phyloP scores from a whole-genome alignment of 768 basidiomycete genomes.

The Leccinum ochraceum region DNA sequence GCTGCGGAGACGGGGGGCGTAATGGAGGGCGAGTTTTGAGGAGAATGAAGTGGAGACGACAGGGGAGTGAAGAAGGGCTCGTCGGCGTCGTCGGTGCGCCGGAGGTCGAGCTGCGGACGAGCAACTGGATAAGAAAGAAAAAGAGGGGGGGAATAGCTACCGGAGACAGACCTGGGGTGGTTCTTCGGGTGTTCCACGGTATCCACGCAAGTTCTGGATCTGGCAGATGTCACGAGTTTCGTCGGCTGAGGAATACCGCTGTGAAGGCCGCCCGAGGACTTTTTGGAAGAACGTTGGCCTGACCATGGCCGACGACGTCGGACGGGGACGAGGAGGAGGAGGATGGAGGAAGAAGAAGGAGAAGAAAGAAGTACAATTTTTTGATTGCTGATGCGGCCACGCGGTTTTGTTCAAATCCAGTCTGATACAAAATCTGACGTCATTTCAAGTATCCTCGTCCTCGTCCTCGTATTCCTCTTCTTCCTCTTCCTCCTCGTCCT shows the following conservation, averaged over 20 bases:
- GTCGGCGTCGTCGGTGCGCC: conserved; percentile 33
- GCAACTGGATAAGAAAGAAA: conserved; percentile 8
- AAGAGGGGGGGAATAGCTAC: not conserved
- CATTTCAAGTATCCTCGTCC: conserved; percentile 6
- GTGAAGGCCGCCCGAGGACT: conserved; percentile 63
- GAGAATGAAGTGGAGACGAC: conserved; percentile 20
- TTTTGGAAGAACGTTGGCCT: conserved; percentile 61
- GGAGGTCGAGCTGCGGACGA: conserved; percentile 18
- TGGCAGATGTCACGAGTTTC: conserved; percentile 10
- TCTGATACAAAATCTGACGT: conserved; percentile 26
- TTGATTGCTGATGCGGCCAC: conserved; percentile 11
- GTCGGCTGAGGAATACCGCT: conserved; percentile 47
- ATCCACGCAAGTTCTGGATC: conserved; percentile 2
- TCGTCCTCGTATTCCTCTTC: not conserved
- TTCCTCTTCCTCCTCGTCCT: too few relatives aligned
- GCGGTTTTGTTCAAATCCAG: conserved; percentile 25
- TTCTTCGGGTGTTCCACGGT: conserved; percentile 15
- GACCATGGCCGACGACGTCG: conserved; percentile 39
- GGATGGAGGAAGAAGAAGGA: not conserved
- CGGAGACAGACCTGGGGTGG: conserved; percentile 21
- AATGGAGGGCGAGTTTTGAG: conserved; percentile 22
- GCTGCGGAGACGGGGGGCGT: conserved; percentile 28
- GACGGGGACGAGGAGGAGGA: conserved; percentile 8
- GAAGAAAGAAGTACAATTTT: not conserved
- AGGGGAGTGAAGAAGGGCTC: conserved; percentile 53